Conservation (phyloP, 1,139 yeast species). For the Candida sp. region DNA sequence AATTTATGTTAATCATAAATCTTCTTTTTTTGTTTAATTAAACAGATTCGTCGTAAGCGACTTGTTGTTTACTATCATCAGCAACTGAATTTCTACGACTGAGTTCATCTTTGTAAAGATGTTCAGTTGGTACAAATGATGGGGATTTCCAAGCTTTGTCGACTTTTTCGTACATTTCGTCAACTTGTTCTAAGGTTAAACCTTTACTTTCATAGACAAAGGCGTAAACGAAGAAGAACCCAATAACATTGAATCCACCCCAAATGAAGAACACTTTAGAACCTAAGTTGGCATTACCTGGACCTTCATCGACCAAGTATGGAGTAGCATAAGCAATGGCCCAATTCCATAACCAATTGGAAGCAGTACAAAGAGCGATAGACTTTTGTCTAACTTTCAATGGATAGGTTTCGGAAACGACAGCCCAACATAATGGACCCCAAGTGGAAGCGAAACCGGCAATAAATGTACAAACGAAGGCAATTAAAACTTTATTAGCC, state of each 20-base stretch:
- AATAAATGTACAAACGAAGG: conserved; percentile 64
- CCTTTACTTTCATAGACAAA: conserved; percentile 75
- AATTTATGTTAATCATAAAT: background rate
- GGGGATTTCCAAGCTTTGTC: conserved; percentile 31
- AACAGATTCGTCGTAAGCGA: conserved; percentile 6
- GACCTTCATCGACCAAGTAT: conserved; percentile 57
- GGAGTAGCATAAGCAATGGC: conserved; percentile 69
- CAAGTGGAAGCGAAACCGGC: conserved; percentile 69
- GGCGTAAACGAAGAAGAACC: conserved; percentile 58
- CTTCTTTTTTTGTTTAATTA: background rate
- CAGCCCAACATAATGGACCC: conserved; percentile 76
- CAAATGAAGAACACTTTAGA: conserved; percentile 70
- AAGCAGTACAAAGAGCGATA: conserved; percentile 62
- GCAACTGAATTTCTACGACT: conserved; percentile 13
- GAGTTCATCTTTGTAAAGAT: conserved; percentile 26
- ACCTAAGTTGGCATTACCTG: conserved; percentile 60
- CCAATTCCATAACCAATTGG: conserved; percentile 74
- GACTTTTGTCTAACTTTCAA: conserved; percentile 67
- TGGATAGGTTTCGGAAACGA: conserved; percentile 65
- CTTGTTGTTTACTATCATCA: conserved; percentile 7
- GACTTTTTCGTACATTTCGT: conserved; percentile 31
- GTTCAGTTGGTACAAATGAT: conserved; percentile 27
- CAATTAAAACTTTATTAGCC: conserved; percentile 57
- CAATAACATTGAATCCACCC: conserved; percentile 43
- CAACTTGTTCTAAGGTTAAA: conserved; percentile 70